Evolutionary conservation across 164 flowering plant genomes (phyloP), one percentile per base, ranked within the genome.

Genomic region (Amborella trichopoda): DNA sequence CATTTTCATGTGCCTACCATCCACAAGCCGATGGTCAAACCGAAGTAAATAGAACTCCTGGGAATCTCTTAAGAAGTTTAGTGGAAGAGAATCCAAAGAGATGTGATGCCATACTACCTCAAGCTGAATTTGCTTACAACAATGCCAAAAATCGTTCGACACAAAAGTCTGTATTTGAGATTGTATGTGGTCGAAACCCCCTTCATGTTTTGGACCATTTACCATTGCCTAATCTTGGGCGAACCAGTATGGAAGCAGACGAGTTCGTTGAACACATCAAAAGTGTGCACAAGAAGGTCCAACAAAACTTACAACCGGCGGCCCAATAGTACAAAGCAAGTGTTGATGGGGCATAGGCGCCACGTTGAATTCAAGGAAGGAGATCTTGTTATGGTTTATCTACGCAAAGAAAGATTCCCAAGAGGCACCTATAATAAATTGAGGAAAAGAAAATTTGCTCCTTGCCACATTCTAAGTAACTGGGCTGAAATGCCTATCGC

Each of bases 181-280:
- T 32, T 14, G 1, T 32, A 14, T 32, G 14, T 32, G 36, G 36
- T 9, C 14, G 12, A 10, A 32, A 32, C 36, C 1, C 36, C 12
- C 14, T 10, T 32, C 14, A 1, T 32, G 1, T 44, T 32, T 32
- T 32, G 22, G 39, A 48, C 2, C 26, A 11, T 32, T 28, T 18
- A n/a, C 25, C 40, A 30, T 18, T 48, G 36, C 6, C 40, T 19
- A 48, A 28, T 6, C 14, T 14, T 12, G 6, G 9, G 13, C 10
- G 23, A 32, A n/a, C 32, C 5, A 48, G 40, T 17, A 20, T 48
- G 40, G 51, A 48, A 8, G 39, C 40, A 18, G 17, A 32, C 20
- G 51, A 48, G 17, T 21, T 32, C 23, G 24, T 26, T 28, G 51
- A 32, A 23, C 51, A 48, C 6, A 48, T 32, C 23, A 28, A 48